phyloP scores from a whole-genome alignment of 1,284 basidiomycete genomes.

The Schizopora paradoxa region DNA sequence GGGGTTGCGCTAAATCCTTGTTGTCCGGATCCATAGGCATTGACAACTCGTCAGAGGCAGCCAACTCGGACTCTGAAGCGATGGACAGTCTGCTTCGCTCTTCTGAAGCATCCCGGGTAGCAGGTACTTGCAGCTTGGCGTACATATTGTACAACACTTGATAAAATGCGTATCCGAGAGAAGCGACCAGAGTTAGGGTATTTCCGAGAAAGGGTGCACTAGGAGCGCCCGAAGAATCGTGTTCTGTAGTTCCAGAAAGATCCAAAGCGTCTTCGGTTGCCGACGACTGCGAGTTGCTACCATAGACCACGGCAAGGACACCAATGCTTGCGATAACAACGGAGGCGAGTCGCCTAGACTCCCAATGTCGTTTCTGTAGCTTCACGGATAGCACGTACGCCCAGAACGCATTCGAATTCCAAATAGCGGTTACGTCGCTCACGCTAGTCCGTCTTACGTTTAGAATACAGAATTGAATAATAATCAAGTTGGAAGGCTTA shows the following conservation, averaged over 20 bases:
- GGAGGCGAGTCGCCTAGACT: constrained; percentile 54
- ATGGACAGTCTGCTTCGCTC: constrained; percentile 39
- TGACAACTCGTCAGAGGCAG: constrained; percentile 26
- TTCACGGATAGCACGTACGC: constrained; percentile 69
- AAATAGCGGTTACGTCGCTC: constrained; percentile 76
- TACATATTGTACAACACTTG: constrained; percentile 81
- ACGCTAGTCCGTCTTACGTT: constrained; percentile 39
- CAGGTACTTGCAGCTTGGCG: constrained; percentile 59
- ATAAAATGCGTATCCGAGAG: constrained; percentile 65
- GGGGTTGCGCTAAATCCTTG: constrained; percentile 41
- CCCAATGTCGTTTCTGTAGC: constrained; percentile 55
- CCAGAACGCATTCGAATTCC: constrained; percentile 84
- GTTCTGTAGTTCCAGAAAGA: constrained; percentile 17
- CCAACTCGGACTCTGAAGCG: constrained; percentile 20
- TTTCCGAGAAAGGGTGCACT: constrained; percentile 64
- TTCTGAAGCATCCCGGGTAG: constrained; percentile 50
- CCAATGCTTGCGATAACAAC: constrained; percentile 74
- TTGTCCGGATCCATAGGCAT: constrained; percentile 20
- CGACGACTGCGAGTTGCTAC: constrained; percentile 42
- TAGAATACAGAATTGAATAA: constrained; percentile 9
- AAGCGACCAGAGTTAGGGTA: constrained; percentile 63
- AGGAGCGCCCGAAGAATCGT: constrained; percentile 15
- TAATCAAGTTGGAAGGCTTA: constrained; percentile 36
- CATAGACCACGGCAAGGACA: constrained; percentile 71
- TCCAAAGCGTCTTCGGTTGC: not conserved